Conservation (phyloP, 768 basidiomycete species). For the Dioszegia aurantiaca region DNA sequence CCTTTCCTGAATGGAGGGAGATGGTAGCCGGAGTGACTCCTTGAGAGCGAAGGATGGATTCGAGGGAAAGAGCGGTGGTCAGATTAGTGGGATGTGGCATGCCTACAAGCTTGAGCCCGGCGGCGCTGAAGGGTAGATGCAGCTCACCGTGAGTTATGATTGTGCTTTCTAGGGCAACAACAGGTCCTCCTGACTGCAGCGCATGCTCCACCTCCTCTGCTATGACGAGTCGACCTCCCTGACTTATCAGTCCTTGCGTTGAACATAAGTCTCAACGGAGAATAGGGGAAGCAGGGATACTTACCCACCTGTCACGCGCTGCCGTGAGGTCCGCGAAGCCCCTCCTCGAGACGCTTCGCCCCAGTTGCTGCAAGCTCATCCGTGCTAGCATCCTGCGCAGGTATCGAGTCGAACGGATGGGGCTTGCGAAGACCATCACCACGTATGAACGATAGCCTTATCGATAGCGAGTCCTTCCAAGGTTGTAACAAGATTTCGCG, state of each 20-base stretch:
- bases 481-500: too few species aligned
- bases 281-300: background rate
- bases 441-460: too few species aligned
- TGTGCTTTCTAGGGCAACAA: slow-evolving; percentile 89
- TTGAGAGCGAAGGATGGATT: slow-evolving; percentile 67
- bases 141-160: slow-evolving; percentile 81
- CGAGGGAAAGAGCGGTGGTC: slow-evolving; percentile 68
- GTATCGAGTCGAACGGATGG: background rate
- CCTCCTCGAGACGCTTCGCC: background rate
- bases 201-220: slow-evolving; percentile 73
- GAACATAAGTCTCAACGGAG: too few species aligned
- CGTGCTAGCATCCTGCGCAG: background rate
- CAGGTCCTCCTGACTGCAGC: slow-evolving; percentile 61
- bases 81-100: slow-evolving; percentile 78
- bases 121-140: slow-evolving; percentile 6
- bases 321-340: slow-evolving; percentile 4
- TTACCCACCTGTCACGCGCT: slow-evolving; percentile 11
- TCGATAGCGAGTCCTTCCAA: too few species aligned
- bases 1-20: slow-evolving; percentile 72
- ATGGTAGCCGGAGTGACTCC: slow-evolving; percentile 89
- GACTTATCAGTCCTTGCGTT: slow-evolving; percentile 1
- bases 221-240: slow-evolving; percentile 38
- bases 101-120: slow-evolving; percentile 45
- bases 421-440: too few species aligned
- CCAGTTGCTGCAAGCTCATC: background rate